A percentile compares a stretch with the other conserved stretches of the same genome.
Evolutionary conservation across 78 protist genomes (phyloP).

Genomic region (Guillardia theta): DNA sequence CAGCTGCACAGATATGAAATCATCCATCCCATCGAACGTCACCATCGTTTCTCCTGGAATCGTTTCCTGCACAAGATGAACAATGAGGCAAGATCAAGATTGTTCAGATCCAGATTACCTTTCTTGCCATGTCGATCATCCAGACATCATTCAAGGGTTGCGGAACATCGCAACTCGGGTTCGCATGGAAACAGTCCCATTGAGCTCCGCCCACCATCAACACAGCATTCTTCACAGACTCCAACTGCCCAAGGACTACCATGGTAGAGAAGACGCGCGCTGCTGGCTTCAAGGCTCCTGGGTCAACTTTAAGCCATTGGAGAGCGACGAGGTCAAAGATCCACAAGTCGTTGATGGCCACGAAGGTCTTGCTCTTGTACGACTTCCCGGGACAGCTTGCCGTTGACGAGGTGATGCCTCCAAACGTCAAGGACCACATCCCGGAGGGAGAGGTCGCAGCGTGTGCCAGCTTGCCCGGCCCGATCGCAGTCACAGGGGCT

Average conservation of each 20-base stretch:
- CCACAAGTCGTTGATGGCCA: background rate
- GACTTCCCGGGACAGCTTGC: too few relatives aligned
- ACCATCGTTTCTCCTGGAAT: too few relatives aligned
- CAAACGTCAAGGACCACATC: background rate
- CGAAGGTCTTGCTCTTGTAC: background rate
- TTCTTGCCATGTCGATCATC: background rate
- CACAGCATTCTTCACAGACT: background rate
- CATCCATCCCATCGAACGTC: background rate
- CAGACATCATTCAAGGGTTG: background rate
- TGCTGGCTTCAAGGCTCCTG: background rate
- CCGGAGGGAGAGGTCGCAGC: background rate
- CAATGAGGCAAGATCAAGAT: too few relatives aligned
- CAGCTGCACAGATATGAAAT: background rate
- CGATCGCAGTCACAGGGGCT: too few relatives aligned
- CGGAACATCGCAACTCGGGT: background rate
- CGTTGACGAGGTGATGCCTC: too few relatives aligned
- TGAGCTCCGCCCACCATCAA: background rate
- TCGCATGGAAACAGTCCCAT: background rate
- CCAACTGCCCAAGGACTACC: background rate
- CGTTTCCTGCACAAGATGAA: too few relatives aligned
- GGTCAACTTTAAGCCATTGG: background rate
- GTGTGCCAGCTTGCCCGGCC: too few relatives aligned
- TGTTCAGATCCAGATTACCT: too few relatives aligned
- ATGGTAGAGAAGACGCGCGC: background rate
- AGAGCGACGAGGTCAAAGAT: background rate